Evolutionary conservation across 768 basidiomycete species (phyloP), one percentile per base, ranked within the genome.

Genomic region (Mycena kentingensis): DNA sequence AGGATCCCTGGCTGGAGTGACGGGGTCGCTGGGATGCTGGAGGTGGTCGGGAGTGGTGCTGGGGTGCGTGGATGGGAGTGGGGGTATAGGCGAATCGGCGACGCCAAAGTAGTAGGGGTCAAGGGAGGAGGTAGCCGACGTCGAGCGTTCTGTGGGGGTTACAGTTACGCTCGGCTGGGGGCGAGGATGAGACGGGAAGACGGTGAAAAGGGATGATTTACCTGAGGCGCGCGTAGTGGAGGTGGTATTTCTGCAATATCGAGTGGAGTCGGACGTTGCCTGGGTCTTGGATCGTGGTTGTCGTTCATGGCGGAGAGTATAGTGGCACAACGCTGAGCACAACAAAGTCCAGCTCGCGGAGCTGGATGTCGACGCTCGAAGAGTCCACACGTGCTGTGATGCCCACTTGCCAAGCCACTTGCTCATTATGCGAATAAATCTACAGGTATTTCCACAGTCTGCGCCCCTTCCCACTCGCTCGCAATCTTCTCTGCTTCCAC

Each of bases 71-170:
- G 77, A 75, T 10, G 78, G 82, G 3, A 79, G 68, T 28, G 82
- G 78, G 13, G 77, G 80, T 3, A 76, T 62, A 10, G 87, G 85
- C 8, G 87, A 87, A 54, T 82, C 83, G n/a, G 82, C 78, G 22
- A 81, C 69, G 42, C 88, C 85, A 73, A 93, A 93, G 69, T 93
- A 93, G 68, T 93, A 93, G 7, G 90, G 89, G 74, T 93, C 91
- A 49, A 93, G 76, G 37, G 90, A 90, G 27, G 90, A 91, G 39
- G 87, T 83, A 45, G 87, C 78, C 25, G 91, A 92, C 19, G 74
- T 74, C 35, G 90, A 83, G 66, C 89, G 88, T 52, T 74, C 70
- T 43, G 70, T 68, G 38, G 70, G 69, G 41, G 79, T 77, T 54
- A 82, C 67, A 57, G 77, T 77, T 34, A 81, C 67, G 58, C 72